phyloP scores from a whole-genome alignment of 495 filamentous ascomycete species.

The Talaromyces liani region DNA sequence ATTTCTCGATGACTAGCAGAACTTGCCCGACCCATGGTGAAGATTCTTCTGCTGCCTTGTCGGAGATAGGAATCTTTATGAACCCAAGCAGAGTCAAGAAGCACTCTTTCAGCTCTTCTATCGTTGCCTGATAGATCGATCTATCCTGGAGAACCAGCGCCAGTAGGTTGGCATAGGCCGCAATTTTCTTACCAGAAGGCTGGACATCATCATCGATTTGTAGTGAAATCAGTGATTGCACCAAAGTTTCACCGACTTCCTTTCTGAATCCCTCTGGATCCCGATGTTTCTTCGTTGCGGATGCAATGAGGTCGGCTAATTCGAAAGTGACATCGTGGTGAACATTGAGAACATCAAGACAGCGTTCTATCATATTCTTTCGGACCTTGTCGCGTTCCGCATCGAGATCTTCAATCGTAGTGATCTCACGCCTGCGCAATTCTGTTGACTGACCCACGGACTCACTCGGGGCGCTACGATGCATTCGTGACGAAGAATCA shows the following conservation, averaged over 20 bases:
- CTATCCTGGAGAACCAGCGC: constrained; percentile 79
- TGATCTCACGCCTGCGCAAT: constrained; percentile 27
- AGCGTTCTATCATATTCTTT: constrained; percentile 76
- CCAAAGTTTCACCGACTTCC: constrained; percentile 75
- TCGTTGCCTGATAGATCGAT: constrained; percentile 68
- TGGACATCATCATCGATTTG: constrained; percentile 64
- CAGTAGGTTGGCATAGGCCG: constrained; percentile 88
- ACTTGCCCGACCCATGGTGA: constrained; percentile 91
- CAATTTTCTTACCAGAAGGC: constrained; percentile 70
- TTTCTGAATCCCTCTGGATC: constrained; percentile 56
- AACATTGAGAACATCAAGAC: constrained; percentile 78
- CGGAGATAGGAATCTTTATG: constrained; percentile 55
- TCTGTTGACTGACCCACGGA: constrained; percentile 19
- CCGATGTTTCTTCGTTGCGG: constrained; percentile 61
- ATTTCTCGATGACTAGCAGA: constrained; percentile 79
- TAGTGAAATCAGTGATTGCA: constrained; percentile 82
- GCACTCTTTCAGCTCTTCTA: constrained; percentile 71
- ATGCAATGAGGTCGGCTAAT: constrained; percentile 75
- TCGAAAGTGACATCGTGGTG: constrained; percentile 89
- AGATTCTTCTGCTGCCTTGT: constrained; percentile 60
- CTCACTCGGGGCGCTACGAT: constrained; percentile 6
- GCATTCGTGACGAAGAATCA: constrained; percentile 13
- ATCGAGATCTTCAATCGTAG: constrained; percentile 79
- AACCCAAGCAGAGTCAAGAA: constrained; percentile 70
- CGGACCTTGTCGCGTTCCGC: constrained; percentile 64